Conservation (phyloP, 768 basidiomycete genomes). For the Russula emetica region DNA sequence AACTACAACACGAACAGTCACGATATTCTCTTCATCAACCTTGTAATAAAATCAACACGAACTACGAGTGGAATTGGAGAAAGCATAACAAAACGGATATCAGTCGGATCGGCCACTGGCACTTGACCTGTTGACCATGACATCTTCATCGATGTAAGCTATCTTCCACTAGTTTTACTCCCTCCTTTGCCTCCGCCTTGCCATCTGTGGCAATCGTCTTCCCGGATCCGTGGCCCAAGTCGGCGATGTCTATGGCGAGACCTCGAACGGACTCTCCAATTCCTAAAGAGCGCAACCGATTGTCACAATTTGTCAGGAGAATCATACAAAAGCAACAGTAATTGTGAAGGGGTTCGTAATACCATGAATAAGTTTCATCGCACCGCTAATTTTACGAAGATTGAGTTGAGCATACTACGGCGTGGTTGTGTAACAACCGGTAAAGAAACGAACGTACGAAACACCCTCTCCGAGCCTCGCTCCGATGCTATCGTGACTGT, state of each 20-base stretch:
- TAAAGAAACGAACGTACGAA: constrained; percentile 5
- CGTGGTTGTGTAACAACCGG: too few species aligned
- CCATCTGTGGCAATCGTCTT: constrained; percentile 11
- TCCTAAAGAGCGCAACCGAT: constrained; percentile 2
- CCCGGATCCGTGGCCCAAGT: constrained; percentile 15
- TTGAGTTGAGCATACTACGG: neutral
- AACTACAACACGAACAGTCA: too few species aligned
- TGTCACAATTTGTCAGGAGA: neutral
- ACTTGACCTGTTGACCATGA: neutral
- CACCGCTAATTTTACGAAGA: neutral
- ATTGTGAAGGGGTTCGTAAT: neutral
- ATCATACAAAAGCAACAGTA: neutral
- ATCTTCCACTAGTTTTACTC: neutral
- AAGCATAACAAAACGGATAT: neutral
- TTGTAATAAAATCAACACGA: neutral
- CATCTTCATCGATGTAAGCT: constrained; percentile 8
- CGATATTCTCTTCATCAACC: neutral
- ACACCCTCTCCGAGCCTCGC: constrained; percentile 9
- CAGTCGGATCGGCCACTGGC: too few species aligned
- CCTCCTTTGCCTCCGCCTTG: constrained; percentile 13
- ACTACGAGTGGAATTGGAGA: too few species aligned
- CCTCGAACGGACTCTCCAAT: constrained; percentile 22
- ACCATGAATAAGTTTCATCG: constrained; percentile 15
- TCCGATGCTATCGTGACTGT: neutral
- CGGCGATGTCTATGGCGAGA: constrained; percentile 11